Evolutionary conservation across 805 yeast genomes (phyloP), one percentile per base, ranked within the genome.

Genomic region (Candida glaebosa): DNA sequence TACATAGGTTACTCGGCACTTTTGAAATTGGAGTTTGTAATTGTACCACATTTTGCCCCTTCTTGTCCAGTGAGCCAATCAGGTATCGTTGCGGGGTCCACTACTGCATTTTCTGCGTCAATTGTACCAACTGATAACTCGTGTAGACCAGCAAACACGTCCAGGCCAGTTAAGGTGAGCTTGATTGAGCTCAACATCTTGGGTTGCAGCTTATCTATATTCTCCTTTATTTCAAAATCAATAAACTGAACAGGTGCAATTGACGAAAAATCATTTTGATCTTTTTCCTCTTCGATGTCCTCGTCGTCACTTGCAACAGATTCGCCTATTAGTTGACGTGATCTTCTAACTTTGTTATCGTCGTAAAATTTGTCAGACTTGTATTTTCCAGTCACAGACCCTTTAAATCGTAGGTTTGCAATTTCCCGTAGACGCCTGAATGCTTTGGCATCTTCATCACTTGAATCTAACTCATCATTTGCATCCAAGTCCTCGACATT

Each of bases 21-120:
- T 20, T 35, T 34, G 35, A 49, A 46, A 36, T 33, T 40, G 7
- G 42, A 39, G 38, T 60, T 50, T 32, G 45, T 49, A 5, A 60
- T 46, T 12, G 47, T 51, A 0, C 89, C 89, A 28, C 75, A 65
- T 31, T 63, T 61, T 1, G 60, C 50, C 0, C 85, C 84, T 46
- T 81, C 82, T 56, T 85, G 88, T 2, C 95, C 95, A 3, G 90
- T 79, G 24, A 87, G 58, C 90, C 89, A 87, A 22, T 79, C 75
- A 1, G 96, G 95, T 12, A 84, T 61, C 0, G 49, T 65, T n/a
- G 70, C 63, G 0, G 84, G 74, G 49, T 84, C 74, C 2, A 81
- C 60, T 0, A 71, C 51, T 74, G 47, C 63, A 42, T 39, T 66
- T 67, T 50, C 45, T 14, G 51, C 39, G 14, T 56, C 55, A 0